Percentiles rank a stretch among this genome's conserved stretches.
phyloP scores from a whole-genome alignment of 352 stramenopile species.

The Globisporangium orthogonon region DNA sequence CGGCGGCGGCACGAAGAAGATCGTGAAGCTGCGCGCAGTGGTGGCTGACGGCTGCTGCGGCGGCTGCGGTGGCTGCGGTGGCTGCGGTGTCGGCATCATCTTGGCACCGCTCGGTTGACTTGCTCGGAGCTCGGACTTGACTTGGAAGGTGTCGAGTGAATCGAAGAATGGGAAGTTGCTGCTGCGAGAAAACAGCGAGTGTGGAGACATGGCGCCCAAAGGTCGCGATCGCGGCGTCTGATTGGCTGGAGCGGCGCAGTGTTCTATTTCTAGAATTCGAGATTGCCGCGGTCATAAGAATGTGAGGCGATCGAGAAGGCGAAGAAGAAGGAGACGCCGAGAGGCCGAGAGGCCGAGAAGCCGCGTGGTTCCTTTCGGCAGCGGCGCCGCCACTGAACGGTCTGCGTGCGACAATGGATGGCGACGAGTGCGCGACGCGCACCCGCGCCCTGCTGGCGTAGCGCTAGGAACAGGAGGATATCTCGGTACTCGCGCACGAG shows the following conservation, averaged over 20 bases:
- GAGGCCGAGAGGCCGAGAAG: background rate
- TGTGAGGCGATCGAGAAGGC: background rate
- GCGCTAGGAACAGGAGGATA: no score
- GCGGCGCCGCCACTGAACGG: no score
- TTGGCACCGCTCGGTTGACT: background rate
- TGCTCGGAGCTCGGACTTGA: conserved; percentile 6
- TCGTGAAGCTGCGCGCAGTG: conserved; percentile 14
- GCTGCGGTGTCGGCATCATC: conserved; percentile 4
- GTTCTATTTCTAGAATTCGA: conserved; percentile 1
- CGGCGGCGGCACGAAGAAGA: conserved; percentile 55
- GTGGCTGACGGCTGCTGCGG: conserved; percentile 15
- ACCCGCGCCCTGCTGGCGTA: no score
- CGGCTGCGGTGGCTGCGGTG: conserved; percentile 6
- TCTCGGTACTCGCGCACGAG: no score
- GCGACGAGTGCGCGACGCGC: no score
- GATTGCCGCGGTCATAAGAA: background rate
- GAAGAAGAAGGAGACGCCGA: background rate
- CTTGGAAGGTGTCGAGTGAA: background rate
- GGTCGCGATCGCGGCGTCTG: background rate
- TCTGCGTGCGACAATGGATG: no score
- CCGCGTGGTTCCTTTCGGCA: no score
- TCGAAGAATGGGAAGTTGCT: background rate
- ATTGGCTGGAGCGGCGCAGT: background rate
- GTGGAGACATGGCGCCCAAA: background rate
- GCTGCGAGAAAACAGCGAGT: background rate